These are phyloP conservation scores for Lanmaoa rubissima DNA, from an alignment of 768 basidiomycete species.

Conservation along the genomic window DNA sequence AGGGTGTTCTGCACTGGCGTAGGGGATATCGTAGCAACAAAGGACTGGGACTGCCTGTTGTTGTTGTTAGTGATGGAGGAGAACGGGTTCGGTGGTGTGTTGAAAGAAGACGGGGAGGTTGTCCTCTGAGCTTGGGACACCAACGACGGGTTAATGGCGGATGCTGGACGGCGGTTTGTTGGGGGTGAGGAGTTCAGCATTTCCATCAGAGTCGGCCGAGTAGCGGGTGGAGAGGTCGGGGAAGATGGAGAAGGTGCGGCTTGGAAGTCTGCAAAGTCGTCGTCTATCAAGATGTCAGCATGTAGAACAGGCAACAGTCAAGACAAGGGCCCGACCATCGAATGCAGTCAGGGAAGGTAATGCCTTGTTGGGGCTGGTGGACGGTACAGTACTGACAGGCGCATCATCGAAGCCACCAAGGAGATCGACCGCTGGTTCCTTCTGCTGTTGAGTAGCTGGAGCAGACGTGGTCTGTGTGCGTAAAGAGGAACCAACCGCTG, in stretches of 20 bases:
- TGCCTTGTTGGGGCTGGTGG: slow-evolving; percentile 29
- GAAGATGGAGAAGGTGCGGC: slow-evolving; percentile 53
- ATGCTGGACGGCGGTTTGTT: slow-evolving; percentile 14
- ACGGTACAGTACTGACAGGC: slow-evolving; percentile 30
- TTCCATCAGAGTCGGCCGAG: slow-evolving; percentile 45
- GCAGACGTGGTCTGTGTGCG: slow-evolving; percentile 31
- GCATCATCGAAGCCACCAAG: slow-evolving; percentile 75
- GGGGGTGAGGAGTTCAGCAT: slow-evolving; percentile 41
- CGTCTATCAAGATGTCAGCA: slow-evolving; percentile 45
- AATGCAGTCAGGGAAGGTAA: slow-evolving; percentile 28
- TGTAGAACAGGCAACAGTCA: background rate
- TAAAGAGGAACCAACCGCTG: slow-evolving; percentile 41
- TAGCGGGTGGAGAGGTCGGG: slow-evolving; percentile 35
- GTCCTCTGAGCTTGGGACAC: slow-evolving; percentile 15
- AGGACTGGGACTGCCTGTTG: slow-evolving; percentile 21
- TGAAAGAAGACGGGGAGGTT: slow-evolving; percentile 27
- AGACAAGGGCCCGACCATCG: slow-evolving; percentile 23
- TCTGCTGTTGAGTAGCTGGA: slow-evolving; percentile 36
- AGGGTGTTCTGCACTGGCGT: slow-evolving; percentile 20
- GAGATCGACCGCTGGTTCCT: slow-evolving; percentile 62
- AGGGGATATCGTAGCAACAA: slow-evolving; percentile 17
- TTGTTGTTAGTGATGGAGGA: slow-evolving; percentile 24
- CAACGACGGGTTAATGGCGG: slow-evolving; percentile 7
- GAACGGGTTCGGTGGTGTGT: slow-evolving; percentile 22
- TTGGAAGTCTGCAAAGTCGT: slow-evolving; percentile 87